Evolutionary conservation across 352 stramenopile species (phyloP), one percentile per base, ranked within the genome.

Genomic region (Phytophthora pluvialis): DNA sequence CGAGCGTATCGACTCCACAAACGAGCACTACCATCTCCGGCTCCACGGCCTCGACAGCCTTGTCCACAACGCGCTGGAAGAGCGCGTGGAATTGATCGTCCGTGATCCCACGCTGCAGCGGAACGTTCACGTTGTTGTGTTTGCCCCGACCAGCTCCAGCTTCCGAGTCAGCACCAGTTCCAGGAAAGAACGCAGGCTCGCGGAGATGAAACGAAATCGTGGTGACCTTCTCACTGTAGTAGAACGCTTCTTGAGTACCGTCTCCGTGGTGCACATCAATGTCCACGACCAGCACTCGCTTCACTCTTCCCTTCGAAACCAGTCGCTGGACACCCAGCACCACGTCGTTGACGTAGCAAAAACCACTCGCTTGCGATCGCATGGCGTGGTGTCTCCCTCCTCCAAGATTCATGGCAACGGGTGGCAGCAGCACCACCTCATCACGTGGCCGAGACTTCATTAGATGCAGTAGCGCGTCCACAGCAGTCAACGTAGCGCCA

Each of bases 331-430:
- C 99, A 5, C 93, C 95, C 42, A 99, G 73, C 4, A 99, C 97
- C 64, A 98, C 98, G 79, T 99, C 97, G 62, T 99, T 99, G 42
- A 98, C 87, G 77, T 99, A 99, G 73, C 94, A 99, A 65, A 98
- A 98, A 1, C 88, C 90, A 9, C 72, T 88, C 4, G 90, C 95
- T 65, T 99, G 95, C 3, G 77, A 80, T 70, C 99, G 99, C 76
- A 99, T 99, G 5, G 97, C 97, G 74, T 99, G 97, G 71, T 99
- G 97, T 31, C 99, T 73, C 15, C 97, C 97, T n/a, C 97, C 97
- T 9, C 86, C 89, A 95, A 96, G 99, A 78, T 99, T 99, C 50
- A 99, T 97, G 49, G 80, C 89, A 64, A 99, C 97, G 70, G 38
- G 42, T 26, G 35, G 39, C 39, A 40, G 12, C 12, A 13, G 5